Evolutionary conservation across 2,329 filamentous ascomycete genomes (phyloP).

Genomic region (Curvularia hawaiiensis): DNA sequence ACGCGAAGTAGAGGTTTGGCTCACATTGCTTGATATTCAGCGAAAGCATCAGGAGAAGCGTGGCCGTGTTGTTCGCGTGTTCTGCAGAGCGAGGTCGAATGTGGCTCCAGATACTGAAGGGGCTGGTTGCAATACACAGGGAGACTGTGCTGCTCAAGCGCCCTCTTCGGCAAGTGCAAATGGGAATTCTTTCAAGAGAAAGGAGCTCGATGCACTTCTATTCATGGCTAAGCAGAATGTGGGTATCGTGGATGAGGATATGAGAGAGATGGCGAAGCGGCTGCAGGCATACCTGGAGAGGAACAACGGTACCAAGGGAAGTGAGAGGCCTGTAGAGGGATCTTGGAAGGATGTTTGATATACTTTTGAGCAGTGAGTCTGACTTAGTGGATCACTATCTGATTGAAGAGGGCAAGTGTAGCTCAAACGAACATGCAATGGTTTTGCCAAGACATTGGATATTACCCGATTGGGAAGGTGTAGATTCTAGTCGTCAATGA

Average conservation of each 20-base stretch:
- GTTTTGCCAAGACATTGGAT: no score
- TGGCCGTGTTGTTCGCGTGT: neutral
- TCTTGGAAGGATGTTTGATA: slow-evolving; percentile 7
- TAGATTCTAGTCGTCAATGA: no score
- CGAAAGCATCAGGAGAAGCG: neutral
- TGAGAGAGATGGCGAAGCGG: slow-evolving; percentile 24
- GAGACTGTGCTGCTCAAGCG: neutral
- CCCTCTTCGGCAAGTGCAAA: neutral
- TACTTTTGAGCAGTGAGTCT: no score
- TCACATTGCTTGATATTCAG: slow-evolving; percentile 13
- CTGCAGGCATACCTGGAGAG: slow-evolving; percentile 13
- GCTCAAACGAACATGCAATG: no score
- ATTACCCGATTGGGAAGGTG: no score
- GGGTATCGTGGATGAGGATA: slow-evolving; percentile 22
- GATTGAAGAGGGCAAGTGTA: no score
- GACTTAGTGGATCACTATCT: no score
- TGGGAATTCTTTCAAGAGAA: slow-evolving; percentile 1
- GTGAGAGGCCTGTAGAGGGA: neutral
- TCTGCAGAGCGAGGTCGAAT: neutral
- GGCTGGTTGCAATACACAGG: neutral
- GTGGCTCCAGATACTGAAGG: neutral
- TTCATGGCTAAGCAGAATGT: slow-evolving; percentile 26
- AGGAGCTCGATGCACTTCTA: slow-evolving; percentile 20
- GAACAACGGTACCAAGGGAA: neutral
- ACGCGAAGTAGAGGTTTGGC: slow-evolving; percentile 24